A percentile compares a stretch with the other conserved stretches of the same genome.
Conservation (phyloP, 2,329 filamentous ascomycete species). For the Fusarium mangiferae region DNA sequence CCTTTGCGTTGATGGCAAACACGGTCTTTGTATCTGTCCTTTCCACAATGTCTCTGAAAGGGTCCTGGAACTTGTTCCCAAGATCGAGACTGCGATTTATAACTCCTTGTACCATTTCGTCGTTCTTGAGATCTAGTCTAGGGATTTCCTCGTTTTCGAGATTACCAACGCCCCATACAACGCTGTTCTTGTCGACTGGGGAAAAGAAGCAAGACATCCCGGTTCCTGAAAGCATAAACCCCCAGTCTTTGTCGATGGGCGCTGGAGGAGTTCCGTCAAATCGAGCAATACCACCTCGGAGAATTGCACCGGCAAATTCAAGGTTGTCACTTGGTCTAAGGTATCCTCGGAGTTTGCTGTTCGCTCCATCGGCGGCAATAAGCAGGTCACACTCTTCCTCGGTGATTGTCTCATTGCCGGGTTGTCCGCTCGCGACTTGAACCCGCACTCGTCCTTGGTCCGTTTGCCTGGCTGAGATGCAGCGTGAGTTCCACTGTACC, state of each 20-base stretch:
- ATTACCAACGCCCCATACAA: slow-evolving; percentile 57
- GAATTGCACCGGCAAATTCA: slow-evolving; percentile 52
- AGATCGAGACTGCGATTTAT: slow-evolving; percentile 47
- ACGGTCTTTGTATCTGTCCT: slow-evolving; percentile 52
- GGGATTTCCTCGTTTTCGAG: slow-evolving; percentile 37
- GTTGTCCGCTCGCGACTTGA: slow-evolving; percentile 9
- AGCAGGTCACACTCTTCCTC: slow-evolving; percentile 53
- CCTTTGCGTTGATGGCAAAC: slow-evolving; percentile 53
- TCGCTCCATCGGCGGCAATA: slow-evolving; percentile 57
- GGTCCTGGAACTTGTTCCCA: slow-evolving; percentile 51
- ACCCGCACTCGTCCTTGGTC: slow-evolving; percentile 41
- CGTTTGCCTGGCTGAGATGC: slow-evolving; percentile 38
- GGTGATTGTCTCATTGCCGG: not conserved
- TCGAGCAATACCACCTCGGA: slow-evolving; percentile 51
- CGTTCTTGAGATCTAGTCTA: slow-evolving; percentile 12
- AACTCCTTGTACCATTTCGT: slow-evolving; percentile 43
- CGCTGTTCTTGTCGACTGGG: slow-evolving; percentile 52
- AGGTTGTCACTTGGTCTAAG: slow-evolving; percentile 54
- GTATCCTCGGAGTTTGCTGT: slow-evolving; percentile 52
- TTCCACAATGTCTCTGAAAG: slow-evolving; percentile 53
- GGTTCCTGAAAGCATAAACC: slow-evolving; percentile 51
- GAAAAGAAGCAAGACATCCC: slow-evolving; percentile 58
- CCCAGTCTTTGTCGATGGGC: slow-evolving; percentile 53
- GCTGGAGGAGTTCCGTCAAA: slow-evolving; percentile 49
- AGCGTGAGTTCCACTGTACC: slow-evolving; percentile 44